phyloP scores from a whole-genome alignment of 2,329 filamentous ascomycete species.

The Penicillium vulpinum region DNA sequence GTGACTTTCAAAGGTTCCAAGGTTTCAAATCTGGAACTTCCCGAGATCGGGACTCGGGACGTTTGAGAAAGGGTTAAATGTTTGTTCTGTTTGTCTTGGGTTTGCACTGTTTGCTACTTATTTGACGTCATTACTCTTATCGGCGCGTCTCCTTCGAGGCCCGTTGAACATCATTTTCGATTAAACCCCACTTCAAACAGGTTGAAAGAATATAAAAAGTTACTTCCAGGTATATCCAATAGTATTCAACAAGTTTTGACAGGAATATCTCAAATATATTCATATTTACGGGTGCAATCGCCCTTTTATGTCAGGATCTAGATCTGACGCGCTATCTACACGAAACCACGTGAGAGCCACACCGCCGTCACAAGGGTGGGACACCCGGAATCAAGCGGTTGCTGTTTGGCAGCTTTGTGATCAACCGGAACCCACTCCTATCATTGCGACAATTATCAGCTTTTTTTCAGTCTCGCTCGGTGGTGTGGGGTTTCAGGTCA shows the following conservation, averaged over 20 bases:
- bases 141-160: constrained; percentile 26
- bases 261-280: neutral
- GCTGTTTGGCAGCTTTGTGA: constrained; percentile 21
- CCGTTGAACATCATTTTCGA: constrained; percentile 9
- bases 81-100: neutral
- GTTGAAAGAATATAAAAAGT: neutral
- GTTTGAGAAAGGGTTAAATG: neutral
- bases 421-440: constrained; percentile 26
- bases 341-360: constrained; percentile 28
- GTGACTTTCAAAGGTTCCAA: neutral
- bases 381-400: constrained; percentile 26
- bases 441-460: constrained; percentile 19
- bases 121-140: constrained; percentile 20
- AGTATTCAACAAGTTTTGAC: neutral
- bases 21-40: neutral
- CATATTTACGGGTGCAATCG: constrained; percentile 10
- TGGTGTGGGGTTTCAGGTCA: neutral
- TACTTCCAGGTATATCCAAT: neutral
- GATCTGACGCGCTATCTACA: constrained; percentile 24
- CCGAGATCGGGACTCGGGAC: neutral
- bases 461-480: constrained; percentile 9
- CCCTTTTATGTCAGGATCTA: constrained; percentile 7
- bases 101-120: constrained; percentile 4
- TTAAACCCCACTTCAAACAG: neutral
- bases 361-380: constrained; percentile 20